Base-by-base conservation (phyloP, 148 eudicot genomes). In the Arctostaphylos glauca region DNA sequence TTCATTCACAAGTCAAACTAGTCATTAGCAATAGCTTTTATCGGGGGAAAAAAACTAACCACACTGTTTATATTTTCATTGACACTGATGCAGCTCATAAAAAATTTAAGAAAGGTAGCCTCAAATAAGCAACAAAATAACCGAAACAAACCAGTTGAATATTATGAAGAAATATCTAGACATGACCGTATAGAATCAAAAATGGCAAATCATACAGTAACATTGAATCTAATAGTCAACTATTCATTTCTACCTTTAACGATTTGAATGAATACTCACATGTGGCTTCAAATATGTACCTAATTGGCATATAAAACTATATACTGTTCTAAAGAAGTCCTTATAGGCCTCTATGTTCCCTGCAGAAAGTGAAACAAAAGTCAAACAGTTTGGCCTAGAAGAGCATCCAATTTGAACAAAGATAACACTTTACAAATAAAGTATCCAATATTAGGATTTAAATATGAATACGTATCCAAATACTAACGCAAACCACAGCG, bases 251-350 rank as follows among this genome's bases (percentile, higher is more conserved):
- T n/a, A 70, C 44, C 67, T n/a, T 31, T 9, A 41, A 60, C 19
- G 52, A 21, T 19, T 41, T 44, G n/a, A 72, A 82, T 19, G 73
- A 76, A 72, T 70, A 91, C 98, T 96, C 84, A 96, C 98, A 82
- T 96, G 90, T 83, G 98, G 98, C 92, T 96, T 96, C 91, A 92
- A 81, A 86, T 91, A 94, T 82, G 98, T 94, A 70, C 98, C 95
- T 82, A 94, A 84, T 53, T 86, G 72, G 89, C 94, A 96, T 46
- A 94, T 89, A 84, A 90, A 93, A 75, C 89, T 89, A 87, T 94
- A 96, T 38, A 91, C 23, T 15, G 85, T 88, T 87, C 92, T 77
- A 85, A 89, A 92, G 83, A 96, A 92, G 25, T 94, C 91, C 86
- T 94, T 96, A 77, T 88, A 84, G 21, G 85, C 94, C 77, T 94